Conservation (phyloP, 331 rosid genomes). For the Rhamnella rubrinervis region DNA sequence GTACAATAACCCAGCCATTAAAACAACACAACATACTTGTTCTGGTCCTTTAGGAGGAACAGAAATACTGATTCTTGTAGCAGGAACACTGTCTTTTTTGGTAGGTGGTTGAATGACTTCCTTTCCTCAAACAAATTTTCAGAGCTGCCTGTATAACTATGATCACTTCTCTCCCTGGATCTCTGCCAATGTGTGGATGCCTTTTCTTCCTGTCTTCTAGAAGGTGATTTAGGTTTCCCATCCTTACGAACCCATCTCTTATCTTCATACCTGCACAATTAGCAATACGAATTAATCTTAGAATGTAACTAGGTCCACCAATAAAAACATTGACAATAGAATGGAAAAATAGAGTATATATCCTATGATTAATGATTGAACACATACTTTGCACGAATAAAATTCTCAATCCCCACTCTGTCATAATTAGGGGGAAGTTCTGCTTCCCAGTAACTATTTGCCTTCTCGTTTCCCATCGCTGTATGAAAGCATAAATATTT, state of each 20-base stretch:
- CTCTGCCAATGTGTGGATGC: slow-evolving; percentile 60
- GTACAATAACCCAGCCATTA: not conserved
- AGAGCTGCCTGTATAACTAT: slow-evolving; percentile 43
- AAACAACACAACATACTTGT: slow-evolving; percentile 42
- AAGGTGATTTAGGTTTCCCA: slow-evolving; percentile 65
- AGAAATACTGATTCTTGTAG: slow-evolving; percentile 52
- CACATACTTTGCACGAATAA: slow-evolving; percentile 97
- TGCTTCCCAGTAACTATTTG: slow-evolving; percentile 94
- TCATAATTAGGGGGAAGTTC: slow-evolving; percentile 96
- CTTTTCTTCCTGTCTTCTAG: slow-evolving; percentile 63
- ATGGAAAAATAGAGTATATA: slow-evolving; percentile 27
- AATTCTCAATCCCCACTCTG: slow-evolving; percentile 98
- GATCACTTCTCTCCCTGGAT: slow-evolving; percentile 64
- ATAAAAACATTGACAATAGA: slow-evolving; percentile 10
- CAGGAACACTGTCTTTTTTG: slow-evolving; percentile 37
- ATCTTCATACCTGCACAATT: slow-evolving; percentile 77
- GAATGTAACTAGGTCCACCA: slow-evolving; percentile 11
- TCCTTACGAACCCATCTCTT: slow-evolving; percentile 88
- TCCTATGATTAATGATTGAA: slow-evolving; percentile 24
- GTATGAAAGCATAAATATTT: slow-evolving; percentile 20
- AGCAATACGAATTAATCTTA: slow-evolving; percentile 28
- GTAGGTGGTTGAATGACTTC: slow-evolving; percentile 59
- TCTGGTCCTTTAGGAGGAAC: slow-evolving; percentile 75
- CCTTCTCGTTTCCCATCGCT: slow-evolving; percentile 98
- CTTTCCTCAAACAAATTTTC: slow-evolving; percentile 56